A percentile compares a stretch with the other conserved stretches of the same genome.
Conservation (phyloP, 2,329 filamentous ascomycete genomes). For the Thermoascus crustaceus region DNA sequence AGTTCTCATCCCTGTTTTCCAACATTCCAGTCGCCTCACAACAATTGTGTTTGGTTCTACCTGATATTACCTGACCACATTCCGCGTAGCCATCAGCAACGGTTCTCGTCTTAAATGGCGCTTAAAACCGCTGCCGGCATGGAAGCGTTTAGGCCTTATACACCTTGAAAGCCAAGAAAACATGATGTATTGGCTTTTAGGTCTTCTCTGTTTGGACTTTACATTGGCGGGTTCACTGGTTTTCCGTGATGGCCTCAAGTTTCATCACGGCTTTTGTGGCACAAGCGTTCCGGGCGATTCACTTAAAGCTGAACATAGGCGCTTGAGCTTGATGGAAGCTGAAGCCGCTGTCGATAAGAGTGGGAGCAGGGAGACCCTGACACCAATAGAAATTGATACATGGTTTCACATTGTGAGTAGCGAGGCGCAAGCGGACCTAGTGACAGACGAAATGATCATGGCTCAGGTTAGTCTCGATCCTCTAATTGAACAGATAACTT, state of each 20-base stretch:
- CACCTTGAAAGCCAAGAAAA: constrained; percentile 5
- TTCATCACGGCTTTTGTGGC: constrained; percentile 20
- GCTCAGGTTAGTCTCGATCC: constrained; percentile 22
- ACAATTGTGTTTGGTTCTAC: constrained; percentile 6
- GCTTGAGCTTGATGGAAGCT: constrained; percentile 14
- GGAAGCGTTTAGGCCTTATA: constrained; percentile 4
- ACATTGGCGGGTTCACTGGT: constrained; percentile 10
- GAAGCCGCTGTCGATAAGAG: constrained; percentile 5
- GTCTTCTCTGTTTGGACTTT: constrained; percentile 13
- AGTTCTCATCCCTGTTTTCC: constrained; percentile 4
- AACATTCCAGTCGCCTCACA: constrained; percentile 12
- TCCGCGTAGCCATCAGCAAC: neutral
- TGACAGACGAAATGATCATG: constrained; percentile 27
- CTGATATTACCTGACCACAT: neutral
- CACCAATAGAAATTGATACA: constrained; percentile 30
- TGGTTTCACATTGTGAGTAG: constrained; percentile 38
- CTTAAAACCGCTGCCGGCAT: neutral
- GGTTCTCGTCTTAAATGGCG: neutral
- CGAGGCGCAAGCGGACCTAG: constrained; percentile 17
- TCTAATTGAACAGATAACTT: neutral
- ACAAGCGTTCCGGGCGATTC: constrained; percentile 20
- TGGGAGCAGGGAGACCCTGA: constrained; percentile 13
- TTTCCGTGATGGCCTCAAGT: constrained; percentile 12
- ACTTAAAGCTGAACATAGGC: constrained; percentile 20
- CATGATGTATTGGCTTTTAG: constrained; percentile 18